A percentile compares a stretch with the other conserved stretches of the same genome.
Evolutionary conservation across 768 basidiomycete genomes (phyloP).

Genomic region (Leccinum incarnatum): DNA sequence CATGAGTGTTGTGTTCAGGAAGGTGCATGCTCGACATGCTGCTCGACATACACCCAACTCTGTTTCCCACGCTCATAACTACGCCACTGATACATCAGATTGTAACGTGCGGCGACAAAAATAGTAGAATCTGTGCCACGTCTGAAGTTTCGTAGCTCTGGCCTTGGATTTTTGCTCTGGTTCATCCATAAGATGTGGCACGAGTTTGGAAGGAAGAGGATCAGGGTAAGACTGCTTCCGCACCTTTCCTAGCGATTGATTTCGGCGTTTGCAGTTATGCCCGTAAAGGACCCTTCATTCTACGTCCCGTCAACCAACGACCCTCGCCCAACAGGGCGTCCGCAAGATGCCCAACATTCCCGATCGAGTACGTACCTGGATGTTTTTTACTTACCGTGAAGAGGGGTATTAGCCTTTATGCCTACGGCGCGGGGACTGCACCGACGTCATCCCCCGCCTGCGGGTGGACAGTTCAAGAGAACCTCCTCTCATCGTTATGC

Average conservation of each 20-base stretch:
- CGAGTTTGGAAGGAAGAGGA: neutral
- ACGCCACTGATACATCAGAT: neutral
- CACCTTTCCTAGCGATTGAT: neutral
- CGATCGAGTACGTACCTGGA: slow-evolving; percentile 11
- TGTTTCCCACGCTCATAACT: slow-evolving; percentile 24
- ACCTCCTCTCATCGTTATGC: neutral
- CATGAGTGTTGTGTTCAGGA: slow-evolving; percentile 40
- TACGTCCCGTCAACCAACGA: neutral
- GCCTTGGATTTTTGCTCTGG: slow-evolving; percentile 18
- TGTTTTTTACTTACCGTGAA: slow-evolving; percentile 1
- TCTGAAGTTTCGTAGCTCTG: slow-evolving; percentile 6
- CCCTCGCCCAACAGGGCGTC: slow-evolving; percentile 3
- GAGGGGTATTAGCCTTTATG: neutral
- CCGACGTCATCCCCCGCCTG: neutral
- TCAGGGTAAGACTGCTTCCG: slow-evolving; percentile 2
- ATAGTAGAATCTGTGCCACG: no score
- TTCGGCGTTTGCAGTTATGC: neutral
- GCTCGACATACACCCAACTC: slow-evolving; percentile 7
- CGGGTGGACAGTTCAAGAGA: neutral
- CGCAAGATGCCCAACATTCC: slow-evolving; percentile 5
- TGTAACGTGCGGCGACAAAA: no score
- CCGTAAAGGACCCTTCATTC: slow-evolving; percentile 3
- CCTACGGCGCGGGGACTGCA: neutral
- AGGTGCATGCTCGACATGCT: slow-evolving; percentile 20
- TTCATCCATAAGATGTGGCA: slow-evolving; percentile 18